Evolutionary conservation across 2,329 filamentous ascomycete genomes (phyloP), one percentile per base, ranked within the genome.

Genomic region (Aspergillus jensenii): DNA sequence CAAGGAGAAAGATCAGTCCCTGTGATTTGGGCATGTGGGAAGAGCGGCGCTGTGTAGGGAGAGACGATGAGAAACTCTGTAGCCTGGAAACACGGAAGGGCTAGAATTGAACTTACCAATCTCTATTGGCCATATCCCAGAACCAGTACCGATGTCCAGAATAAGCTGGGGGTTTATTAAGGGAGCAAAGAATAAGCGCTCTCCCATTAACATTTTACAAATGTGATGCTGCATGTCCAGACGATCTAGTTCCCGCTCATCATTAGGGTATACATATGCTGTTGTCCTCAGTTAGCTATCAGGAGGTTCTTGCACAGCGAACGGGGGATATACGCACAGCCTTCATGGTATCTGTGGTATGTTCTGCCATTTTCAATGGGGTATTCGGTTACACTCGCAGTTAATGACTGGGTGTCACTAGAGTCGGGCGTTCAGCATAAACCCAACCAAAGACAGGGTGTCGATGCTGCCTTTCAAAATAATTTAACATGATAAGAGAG

Each of bases 1-100:
- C 89, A 86, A 2, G 87, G 86, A 1, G 86, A 89, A 6, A 90
- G 78, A 65, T 90, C 87, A 8, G 84, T 88, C 33, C 86, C 87
- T 49, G 82, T 80, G 31, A 90, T 79, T 59, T 81, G 73, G 11
- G 87, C 76, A 4, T 80, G 68, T 12, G 87, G 87, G 59, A 87
- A 89, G 49, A 73, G 25, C 19, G 63, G 47, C 31, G 74, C 74
- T 75, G 35, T 27, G 58, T 25, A 9, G 25, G 23, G 44, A 35
- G 57, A 58, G 27, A 35, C 33, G 52, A 37, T 59, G 49, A 53
- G 56, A 44, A 52, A 25, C 46, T 56, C 41, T 44, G 62, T 43
- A 66, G 50, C 57, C 21, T 40, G n/a, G 53, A 48, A 40, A 57
- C 19, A 59, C 39, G 59, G 27, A 61, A 37, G 41, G 45, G 21